Evolutionary conservation across 1,284 basidiomycete species (phyloP), one percentile per base, ranked within the genome.

Genomic region (Trichosporon inkin): DNA sequence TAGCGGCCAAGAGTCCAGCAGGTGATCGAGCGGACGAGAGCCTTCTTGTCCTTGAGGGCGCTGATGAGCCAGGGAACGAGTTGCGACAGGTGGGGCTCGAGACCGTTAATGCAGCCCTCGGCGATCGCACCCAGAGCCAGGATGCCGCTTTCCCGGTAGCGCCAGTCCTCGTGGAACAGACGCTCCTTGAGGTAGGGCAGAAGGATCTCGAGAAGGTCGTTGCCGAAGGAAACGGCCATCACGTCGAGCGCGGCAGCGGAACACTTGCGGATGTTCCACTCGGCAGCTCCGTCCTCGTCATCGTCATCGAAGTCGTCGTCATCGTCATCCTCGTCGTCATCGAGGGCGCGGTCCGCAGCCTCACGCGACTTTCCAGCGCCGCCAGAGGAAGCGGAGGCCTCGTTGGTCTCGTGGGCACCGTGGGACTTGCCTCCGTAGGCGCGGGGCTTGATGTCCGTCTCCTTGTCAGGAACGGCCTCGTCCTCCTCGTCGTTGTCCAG

Each of bases 1-100:
- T 99, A 99, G 53, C 96, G 87, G n/a, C 95, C 94, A 14, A 99
- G 83, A 0, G 95, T 98, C 96, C 96, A 99, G 78, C 96, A 99
- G 16, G 95, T 93, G 76, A 99, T 99, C 13, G 94, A 97, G 56
- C 96, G 88, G 7, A 99, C 92, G 34, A 99, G 85, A 35, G 96
- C 95, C 85, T 98, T 98, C 53, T 89, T 82, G 79, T 99, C 93
- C 67, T 88, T 88, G 60, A 99, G 81, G 37, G 89, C 91, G 68
- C 86, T 88, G 75, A 97, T 88, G 54, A 99, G 82, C 80, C 96
- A 95, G 17, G 93, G 93, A 57, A 99, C 84, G 19, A 99, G 84
- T 41, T 89, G 90, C 16, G 91, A 87, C 41, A 99, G 82, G 79
- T 99, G 95, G 49, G 91, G 92, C 77, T 94, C 90, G 64, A 99